Evolutionary conservation across 306 rosid genomes (phyloP).

Genomic region (Fagus sylvatica): DNA sequence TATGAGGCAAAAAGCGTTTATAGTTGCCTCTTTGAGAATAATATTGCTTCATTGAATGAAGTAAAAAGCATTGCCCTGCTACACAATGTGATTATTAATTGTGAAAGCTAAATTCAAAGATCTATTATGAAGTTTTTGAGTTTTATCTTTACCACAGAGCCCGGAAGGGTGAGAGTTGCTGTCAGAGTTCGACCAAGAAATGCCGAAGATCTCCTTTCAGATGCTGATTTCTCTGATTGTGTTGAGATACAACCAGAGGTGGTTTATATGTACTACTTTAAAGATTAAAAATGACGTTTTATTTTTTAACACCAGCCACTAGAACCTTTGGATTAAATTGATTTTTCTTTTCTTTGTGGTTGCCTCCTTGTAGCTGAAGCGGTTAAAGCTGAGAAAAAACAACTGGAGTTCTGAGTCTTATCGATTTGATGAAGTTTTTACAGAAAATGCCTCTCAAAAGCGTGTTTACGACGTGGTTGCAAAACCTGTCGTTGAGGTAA

Average conservation of each 20-base stretch:
- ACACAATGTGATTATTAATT: neutral
- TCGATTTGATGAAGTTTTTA: constrained; percentile 65
- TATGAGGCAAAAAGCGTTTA: neutral
- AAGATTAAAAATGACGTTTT: neutral
- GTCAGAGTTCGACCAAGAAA: constrained; percentile 61
- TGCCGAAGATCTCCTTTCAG: constrained; percentile 48
- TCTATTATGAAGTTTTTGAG: neutral
- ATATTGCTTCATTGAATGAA: neutral
- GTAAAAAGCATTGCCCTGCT: neutral
- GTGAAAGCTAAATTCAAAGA: neutral
- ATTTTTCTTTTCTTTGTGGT: neutral
- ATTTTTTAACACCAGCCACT: neutral
- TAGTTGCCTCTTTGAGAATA: neutral
- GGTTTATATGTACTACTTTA: neutral
- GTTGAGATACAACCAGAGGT: constrained; percentile 76
- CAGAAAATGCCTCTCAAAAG: constrained; percentile 63
- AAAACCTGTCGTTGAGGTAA: constrained; percentile 71
- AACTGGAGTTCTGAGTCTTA: constrained; percentile 71
- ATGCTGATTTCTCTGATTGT: constrained; percentile 57
- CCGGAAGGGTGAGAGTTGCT: constrained; percentile 68
- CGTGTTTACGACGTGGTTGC: constrained; percentile 72
- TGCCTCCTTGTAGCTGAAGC: constrained; percentile 47
- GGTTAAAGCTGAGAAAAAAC: constrained; percentile 62
- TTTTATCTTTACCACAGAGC: constrained; percentile 32
- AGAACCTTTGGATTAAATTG: constrained; percentile 3